Base-by-base conservation (phyloP, 306 rosid species). In the Prunus campanulata region DNA sequence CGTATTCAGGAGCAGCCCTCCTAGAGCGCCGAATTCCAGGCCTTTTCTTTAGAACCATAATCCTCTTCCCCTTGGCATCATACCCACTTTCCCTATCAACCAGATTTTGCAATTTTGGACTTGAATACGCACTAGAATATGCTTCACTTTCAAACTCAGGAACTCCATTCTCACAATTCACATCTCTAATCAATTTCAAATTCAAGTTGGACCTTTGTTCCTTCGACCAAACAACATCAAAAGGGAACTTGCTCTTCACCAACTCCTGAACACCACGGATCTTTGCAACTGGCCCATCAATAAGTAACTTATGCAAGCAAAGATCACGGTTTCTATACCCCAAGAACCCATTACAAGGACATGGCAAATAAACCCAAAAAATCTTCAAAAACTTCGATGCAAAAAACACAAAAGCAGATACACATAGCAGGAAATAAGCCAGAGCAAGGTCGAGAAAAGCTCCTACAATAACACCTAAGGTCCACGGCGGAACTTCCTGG, bases 261-360 rank as follows among this genome's bases (percentile, higher is more conserved):
- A 82, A 64, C 62, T 77, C 78, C 65, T 78, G 90, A 67, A 91
- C 85, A 49, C 80, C 83, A 52, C 61, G 75, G 79, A 96, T 83
- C 77, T 72, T 87, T 56, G 64, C 48, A 47, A 77, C 79, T 1
- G 99, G 97, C 96, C 88, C 81, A 15, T 85, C 87, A 74, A 76
- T 16, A 62, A 96, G 80, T 70, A 91, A 22, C 48, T 68, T 83
- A 75, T 87, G 87, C 52, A 87, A 75, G 80, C 99, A 96, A 48
- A 88, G 74, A 70, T 82, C 60, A 44, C 77, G 66, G 69, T 85
- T 86, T 72, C 66, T 82, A 79, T 25, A 87, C 63, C 98, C 98
- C 16, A 91, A 87, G 67, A 86, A 24, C 24, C 96, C 97, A 65
- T 79, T 80, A 83, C 99, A 96, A 65, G 96, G 94, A 73, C 99